Percentiles rank a stretch among this genome's conserved stretches.
Conservation (phyloP, 257 asterid genomes). For the Cinchona pubescens region DNA sequence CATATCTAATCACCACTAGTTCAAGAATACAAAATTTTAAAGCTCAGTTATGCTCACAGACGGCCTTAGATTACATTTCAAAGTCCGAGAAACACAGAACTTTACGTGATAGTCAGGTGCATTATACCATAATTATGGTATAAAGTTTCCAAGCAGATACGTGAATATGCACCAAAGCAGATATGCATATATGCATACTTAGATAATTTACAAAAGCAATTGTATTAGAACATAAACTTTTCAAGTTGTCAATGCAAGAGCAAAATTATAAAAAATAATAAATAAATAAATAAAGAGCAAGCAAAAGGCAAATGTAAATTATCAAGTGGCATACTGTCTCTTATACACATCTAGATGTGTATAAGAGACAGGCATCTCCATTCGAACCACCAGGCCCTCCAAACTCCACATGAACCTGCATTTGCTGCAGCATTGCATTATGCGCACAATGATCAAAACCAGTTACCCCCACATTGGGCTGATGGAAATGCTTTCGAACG, state of each 20-base stretch:
- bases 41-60: not conserved
- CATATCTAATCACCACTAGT: not conserved
- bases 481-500: conserved; percentile 55
- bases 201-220: not conserved
- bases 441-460: conserved; percentile 59
- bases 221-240: not conserved
- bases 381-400: conserved; percentile 51
- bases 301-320: conserved; percentile 17
- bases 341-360: too few species aligned
- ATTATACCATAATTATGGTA: not conserved
- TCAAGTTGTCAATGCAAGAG: not conserved
- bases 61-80: not conserved
- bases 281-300: not conserved
- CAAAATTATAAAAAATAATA: too few species aligned
- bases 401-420: too few species aligned
- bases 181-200: not conserved
- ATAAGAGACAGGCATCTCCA: too few species aligned
- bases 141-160: not conserved
- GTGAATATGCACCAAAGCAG: too few species aligned
- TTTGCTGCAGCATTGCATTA: conserved; percentile 54
- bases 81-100: not conserved
- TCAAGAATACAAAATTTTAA: not conserved
- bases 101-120: not conserved
- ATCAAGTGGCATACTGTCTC: too few species aligned
- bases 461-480: conserved; percentile 47